Conservation (phyloP, 495 filamentous ascomycete genomes). For the Hypoxylon intermedium region DNA sequence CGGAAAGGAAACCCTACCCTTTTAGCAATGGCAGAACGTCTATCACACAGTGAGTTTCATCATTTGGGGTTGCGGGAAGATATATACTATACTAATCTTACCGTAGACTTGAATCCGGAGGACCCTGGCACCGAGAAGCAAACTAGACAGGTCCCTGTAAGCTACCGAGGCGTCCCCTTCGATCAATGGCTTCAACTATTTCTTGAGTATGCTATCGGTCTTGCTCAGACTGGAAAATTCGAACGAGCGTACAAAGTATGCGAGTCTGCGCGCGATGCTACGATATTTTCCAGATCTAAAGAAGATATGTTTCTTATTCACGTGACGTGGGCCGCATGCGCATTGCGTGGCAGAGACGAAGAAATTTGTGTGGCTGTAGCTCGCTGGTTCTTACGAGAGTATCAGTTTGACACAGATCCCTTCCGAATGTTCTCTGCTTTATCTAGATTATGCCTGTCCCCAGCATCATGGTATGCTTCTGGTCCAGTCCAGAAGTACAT, state of each 20-base stretch:
- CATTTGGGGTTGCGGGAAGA: not conserved
- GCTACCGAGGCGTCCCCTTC: constrained; percentile 80
- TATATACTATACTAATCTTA: constrained; percentile 25
- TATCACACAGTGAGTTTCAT: constrained; percentile 56
- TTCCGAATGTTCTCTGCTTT: constrained; percentile 81
- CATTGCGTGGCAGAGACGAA: constrained; percentile 78
- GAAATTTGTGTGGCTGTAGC: constrained; percentile 70
- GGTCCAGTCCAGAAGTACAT: constrained; percentile 83
- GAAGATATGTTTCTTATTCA: constrained; percentile 75
- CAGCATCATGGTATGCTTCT: constrained; percentile 64
- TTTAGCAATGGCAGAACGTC: constrained; percentile 72
- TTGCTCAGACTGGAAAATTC: constrained; percentile 63
- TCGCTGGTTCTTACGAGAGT: constrained; percentile 86
- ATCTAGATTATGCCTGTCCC: constrained; percentile 67
- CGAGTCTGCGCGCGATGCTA: constrained; percentile 73
- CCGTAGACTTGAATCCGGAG: constrained; percentile 31
- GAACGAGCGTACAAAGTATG: constrained; percentile 79
- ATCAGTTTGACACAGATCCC: constrained; percentile 82
- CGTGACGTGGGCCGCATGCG: constrained; percentile 85
- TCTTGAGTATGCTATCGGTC: constrained; percentile 77
- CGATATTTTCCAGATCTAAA: constrained; percentile 75
- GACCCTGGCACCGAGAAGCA: constrained; percentile 27
- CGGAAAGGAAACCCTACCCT: constrained; percentile 66
- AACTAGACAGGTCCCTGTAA: constrained; percentile 32
- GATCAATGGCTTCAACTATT: constrained; percentile 90